Conservation (phyloP, 768 basidiomycete species). For the Amanita pallidorosea region DNA sequence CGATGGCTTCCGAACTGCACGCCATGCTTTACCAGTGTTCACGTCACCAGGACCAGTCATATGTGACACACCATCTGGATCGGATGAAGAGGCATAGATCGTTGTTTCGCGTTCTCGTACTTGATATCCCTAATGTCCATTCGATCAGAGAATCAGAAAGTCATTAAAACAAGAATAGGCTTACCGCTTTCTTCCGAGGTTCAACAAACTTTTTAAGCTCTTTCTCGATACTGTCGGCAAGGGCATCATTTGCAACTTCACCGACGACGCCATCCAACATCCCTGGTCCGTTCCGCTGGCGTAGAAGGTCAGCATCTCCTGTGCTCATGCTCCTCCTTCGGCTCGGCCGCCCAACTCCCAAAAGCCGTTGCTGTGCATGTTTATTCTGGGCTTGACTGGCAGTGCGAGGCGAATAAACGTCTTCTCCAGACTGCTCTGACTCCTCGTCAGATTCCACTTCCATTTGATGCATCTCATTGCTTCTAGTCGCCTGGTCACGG, state of each 20-base stretch:
- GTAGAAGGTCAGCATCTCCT: conserved; percentile 49
- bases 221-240: conserved; percentile 62
- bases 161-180: conserved; percentile 12
- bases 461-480: conserved; percentile 46
- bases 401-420: conserved; percentile 13
- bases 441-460: conserved; percentile 22
- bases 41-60: conserved; percentile 71
- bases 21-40: conserved; percentile 77
- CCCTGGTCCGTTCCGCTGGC: conserved; percentile 21
- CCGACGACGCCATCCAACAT: conserved; percentile 28
- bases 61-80: conserved; percentile 59
- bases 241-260: conserved; percentile 30
- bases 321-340: conserved; percentile 71
- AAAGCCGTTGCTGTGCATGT: conserved; percentile 15
- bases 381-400: conserved; percentile 2
- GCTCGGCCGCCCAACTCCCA: conserved; percentile 39
- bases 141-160: background rate
- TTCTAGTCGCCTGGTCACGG: conserved; percentile 59
- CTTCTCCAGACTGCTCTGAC: conserved; percentile 23
- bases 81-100: conserved; percentile 76
- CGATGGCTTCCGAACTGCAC: conserved; percentile 76
- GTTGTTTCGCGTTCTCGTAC: conserved; percentile 67
- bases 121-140: conserved; percentile 54
- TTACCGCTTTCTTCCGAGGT: conserved; percentile 31
- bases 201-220: conserved; percentile 60